Conservation (phyloP, 2,329 filamentous ascomycete genomes). For the Thelonectria olida region DNA sequence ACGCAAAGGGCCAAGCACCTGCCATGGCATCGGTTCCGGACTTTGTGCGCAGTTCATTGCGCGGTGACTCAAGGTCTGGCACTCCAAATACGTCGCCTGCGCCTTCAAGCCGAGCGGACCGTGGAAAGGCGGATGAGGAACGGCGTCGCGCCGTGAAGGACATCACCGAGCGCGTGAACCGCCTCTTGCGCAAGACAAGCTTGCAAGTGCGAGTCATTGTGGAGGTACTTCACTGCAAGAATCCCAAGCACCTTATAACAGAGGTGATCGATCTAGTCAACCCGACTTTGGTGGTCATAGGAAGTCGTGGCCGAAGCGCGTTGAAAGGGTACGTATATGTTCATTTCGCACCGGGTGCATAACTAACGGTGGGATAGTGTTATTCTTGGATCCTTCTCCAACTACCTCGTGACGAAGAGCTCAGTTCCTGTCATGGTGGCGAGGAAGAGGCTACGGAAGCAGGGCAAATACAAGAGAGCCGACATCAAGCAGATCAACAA, state of each 20-base stretch:
- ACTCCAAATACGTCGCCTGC: slow-evolving; percentile 57
- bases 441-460: slow-evolving; percentile 86
- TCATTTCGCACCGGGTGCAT: neutral
- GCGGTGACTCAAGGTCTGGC: slow-evolving; percentile 42
- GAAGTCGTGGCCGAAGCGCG: slow-evolving; percentile 88
- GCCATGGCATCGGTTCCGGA: slow-evolving; percentile 47
- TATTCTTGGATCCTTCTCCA: slow-evolving; percentile 94
- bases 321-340: slow-evolving; percentile 80
- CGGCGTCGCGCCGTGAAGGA: slow-evolving; percentile 82
- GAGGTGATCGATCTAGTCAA: slow-evolving; percentile 95
- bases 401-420: slow-evolving; percentile 96
- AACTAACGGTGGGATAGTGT: slow-evolving; percentile 68
- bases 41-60: slow-evolving; percentile 43
- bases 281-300: slow-evolving; percentile 92
- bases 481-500: slow-evolving; percentile 83
- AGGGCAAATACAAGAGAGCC: slow-evolving; percentile 78
- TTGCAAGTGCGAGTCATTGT: slow-evolving; percentile 93
- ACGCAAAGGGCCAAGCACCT: slow-evolving; percentile 46
- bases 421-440: slow-evolving; percentile 98
- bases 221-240: slow-evolving; percentile 98
- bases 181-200: slow-evolving; percentile 86
- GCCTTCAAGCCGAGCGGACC: slow-evolving; percentile 58
- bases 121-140: slow-evolving; percentile 76
- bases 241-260: slow-evolving; percentile 92
- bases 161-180: slow-evolving; percentile 86